Base-by-base conservation (phyloP, 73 alveolate genomes). In the Halteria grandinella region DNA sequence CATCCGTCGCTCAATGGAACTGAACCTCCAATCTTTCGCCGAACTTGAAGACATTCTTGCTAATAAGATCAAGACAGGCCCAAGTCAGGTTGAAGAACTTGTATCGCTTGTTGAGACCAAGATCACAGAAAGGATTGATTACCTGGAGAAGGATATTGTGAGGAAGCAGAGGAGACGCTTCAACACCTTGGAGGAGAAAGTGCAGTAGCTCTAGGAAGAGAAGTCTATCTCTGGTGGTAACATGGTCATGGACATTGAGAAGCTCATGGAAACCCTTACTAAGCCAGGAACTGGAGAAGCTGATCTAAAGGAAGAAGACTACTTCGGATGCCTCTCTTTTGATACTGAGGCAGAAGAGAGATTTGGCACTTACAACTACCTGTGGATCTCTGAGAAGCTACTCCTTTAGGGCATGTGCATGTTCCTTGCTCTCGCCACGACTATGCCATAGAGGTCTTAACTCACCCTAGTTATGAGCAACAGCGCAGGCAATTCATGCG, bases 1-100 rank as follows among this genome's bases (percentile, higher is more conserved):
- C 54, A 69, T 95, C 36, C 85, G 94, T 54, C 88, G 97, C 75
- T 89, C 93, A 76, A 51, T 95, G 69, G 93, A 95, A 69, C 77
- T 74, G 53, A 85, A 89, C 39, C 77, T 70, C 41, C 85, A 39
- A 20, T 14, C 88, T 0, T 34, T 58, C 33, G 81, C 53, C n/a
- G 91, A 86, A 24, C 29, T 86, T 23, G 83, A 72, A 11, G 88
- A 69, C 3, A 31, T 73, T 1, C 49, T 82, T 1, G 29, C 8
- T 18, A 32, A 52, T n/a, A 53, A 54, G 25, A 39, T 48, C 21
- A 54, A 71, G 47, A 29, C 55, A 0, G 36, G 24, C 17, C n/a
- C n/a, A n/a, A n/a, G n/a, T n/a, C n/a, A n/a, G n/a, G n/a, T n/a
- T n/a, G 86, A 82, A 18, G 77, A 72, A 21, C 23, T 36, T 7